These are phyloP conservation scores for Malassezia yamatoensis DNA, from an alignment of 1,284 basidiomycete genomes.

Conservation along the genomic window DNA sequence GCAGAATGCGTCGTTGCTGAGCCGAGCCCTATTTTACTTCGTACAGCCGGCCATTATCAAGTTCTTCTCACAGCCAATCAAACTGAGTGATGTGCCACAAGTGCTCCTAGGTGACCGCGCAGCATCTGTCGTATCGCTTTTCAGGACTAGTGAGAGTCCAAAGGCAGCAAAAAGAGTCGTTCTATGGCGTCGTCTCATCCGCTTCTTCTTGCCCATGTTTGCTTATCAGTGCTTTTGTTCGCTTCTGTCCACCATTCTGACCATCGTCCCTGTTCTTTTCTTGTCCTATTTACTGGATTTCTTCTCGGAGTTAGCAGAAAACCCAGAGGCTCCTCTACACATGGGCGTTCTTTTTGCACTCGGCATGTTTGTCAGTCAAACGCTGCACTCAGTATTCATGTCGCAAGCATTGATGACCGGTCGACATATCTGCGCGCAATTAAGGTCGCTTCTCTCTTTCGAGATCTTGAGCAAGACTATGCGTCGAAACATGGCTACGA, in stretches of 20 bases:
- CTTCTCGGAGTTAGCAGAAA: constrained; percentile 40
- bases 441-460: constrained; percentile 51
- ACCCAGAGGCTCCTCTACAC: constrained; percentile 47
- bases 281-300: constrained; percentile 52
- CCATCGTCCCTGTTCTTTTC: constrained; percentile 52
- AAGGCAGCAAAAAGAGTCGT: background rate
- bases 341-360: constrained; percentile 53
- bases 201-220: constrained; percentile 46
- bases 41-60: constrained; percentile 48
- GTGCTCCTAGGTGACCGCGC: constrained; percentile 53
- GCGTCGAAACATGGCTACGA: constrained; percentile 50
- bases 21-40: constrained; percentile 38
- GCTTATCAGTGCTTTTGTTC: constrained; percentile 49
- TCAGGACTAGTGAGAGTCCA: constrained; percentile 19
- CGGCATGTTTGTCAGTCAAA: constrained; percentile 51
- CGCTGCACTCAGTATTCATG: constrained; percentile 48
- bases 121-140: constrained; percentile 44
- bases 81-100: constrained; percentile 51
- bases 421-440: constrained; percentile 50
- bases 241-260: constrained; percentile 49
- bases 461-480: constrained; percentile 55
- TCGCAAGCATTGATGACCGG: constrained; percentile 52
- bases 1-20: constrained; percentile 34
- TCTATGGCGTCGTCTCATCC: constrained; percentile 48
- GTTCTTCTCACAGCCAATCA: constrained; percentile 50